Percentiles rank a stretch among this genome's conserved stretches.
These are phyloP conservation scores for Phyllosticta citrichinensis DNA, from an alignment of 2,329 filamentous ascomycete species.

Conservation along the genomic window DNA sequence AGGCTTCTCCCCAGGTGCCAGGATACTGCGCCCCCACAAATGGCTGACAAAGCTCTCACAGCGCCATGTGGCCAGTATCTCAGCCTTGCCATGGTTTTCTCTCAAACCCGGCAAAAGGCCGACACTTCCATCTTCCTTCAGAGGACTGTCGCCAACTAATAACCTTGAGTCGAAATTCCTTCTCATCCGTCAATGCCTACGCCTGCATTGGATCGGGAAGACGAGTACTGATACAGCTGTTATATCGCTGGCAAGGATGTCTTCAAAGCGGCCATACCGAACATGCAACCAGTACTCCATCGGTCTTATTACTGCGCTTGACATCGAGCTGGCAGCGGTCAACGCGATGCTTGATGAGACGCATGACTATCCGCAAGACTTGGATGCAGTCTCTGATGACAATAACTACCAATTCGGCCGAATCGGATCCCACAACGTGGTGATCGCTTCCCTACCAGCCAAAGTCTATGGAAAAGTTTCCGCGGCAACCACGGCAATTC, in stretches of 20 bases:
- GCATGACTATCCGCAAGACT: neutral
- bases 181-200: no score
- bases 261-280: neutral
- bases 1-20: no score
- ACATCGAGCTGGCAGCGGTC: neutral
- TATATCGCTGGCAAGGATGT: neutral
- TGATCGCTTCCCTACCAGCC: neutral
- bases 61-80: neutral
- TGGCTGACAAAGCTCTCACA: neutral
- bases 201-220: no score
- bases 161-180: no score
- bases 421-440: neutral
- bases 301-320: neutral
- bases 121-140: no score
- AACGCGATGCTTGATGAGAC: neutral
- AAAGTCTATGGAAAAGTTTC: neutral
- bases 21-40: no score
- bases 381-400: neutral
- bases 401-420: neutral
- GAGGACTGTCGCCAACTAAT: no score
- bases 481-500: neutral
- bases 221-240: neutral
- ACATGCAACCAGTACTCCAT: neutral
- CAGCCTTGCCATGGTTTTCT: no score
- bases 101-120: no score